Base-by-base conservation (phyloP, 176 grass and related monocot genomes). In the Oryza meridionalis region DNA sequence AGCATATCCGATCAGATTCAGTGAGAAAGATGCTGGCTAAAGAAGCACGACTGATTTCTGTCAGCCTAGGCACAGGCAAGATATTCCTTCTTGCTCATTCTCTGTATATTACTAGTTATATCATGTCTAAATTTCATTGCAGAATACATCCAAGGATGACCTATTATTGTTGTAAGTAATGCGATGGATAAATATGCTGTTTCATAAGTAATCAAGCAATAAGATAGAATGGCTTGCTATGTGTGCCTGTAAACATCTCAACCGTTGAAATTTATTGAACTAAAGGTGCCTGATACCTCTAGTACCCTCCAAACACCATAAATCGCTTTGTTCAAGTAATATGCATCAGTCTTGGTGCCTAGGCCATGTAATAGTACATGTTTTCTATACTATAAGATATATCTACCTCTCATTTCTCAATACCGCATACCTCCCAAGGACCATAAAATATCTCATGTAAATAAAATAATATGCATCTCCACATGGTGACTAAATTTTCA, bases 21-120 rank as follows among this genome's bases (percentile, higher is more conserved):
- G 77, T 99, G 73, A 94, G 78, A 89, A 90, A 90, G 82, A 89
- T 94, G 86, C 85, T 99, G 76, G 81, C 89, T 83, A 81, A 89
- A 61, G 97, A 94, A 87, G 97, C 90, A 38, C 91, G 65, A 71
- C 53, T 96, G 62, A 64, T 83, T 79, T 99, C 93, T 25, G 89
- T 94, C 76, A 91, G 89, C 75, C 78, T 99, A 85, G 96, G 93
- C 74, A 81, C 90, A 88, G 96, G 96, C 90, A 92, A 77, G 73
- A 81, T 83, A 80, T 77, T 78, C 8, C n/a, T 82, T 14, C 31
- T 65, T 47, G 27, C 16, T 29, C 19, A 12, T 82, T 71, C 35
- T 89, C 63, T 51, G 47, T 22, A 9, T 82, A 64, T 80, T 62
- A 33, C 68, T 90, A 46, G 7, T 66, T 38, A 75, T 76, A 21